Evolutionary conservation across 768 basidiomycete genomes (phyloP).

Genomic region (Boletus patriciae): DNA sequence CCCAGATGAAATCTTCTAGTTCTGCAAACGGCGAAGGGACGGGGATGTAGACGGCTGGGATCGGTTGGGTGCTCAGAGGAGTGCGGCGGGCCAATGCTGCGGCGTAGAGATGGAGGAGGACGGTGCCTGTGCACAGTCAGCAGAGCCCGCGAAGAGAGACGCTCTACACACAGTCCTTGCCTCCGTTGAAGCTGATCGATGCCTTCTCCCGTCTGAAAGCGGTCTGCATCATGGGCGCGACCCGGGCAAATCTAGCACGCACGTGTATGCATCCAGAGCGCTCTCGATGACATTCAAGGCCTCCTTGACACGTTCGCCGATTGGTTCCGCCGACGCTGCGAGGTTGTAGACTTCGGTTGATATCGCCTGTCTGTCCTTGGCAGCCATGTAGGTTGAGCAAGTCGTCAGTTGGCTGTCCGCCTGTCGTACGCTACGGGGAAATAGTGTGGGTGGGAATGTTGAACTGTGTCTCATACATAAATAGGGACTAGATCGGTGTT

Average conservation of each 20-base stretch:
- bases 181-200: conserved; percentile 96
- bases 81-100: conserved; percentile 59
- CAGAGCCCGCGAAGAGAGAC: not conserved
- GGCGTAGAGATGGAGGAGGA: conserved; percentile 87
- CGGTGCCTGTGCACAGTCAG: conserved; percentile 64
- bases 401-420: not conserved
- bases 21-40: conserved; percentile 83
- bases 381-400: conserved; percentile 3
- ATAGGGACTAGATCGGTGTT: not conserved
- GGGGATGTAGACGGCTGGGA: conserved; percentile 82
- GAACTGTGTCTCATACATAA: not conserved
- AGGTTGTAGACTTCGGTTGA: conserved; percentile 62
- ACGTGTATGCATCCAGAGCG: conserved; percentile 80
- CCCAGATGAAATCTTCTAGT: conserved; percentile 81
- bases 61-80: conserved; percentile 41
- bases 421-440: too few species aligned
- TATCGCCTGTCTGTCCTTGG: conserved; percentile 53
- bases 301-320: conserved; percentile 66
- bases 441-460: too few species aligned
- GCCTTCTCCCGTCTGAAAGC: conserved; percentile 59
- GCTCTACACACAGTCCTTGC: conserved; percentile 86
- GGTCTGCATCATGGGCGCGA: conserved; percentile 9
- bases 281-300: conserved; percentile 81
- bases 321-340: conserved; percentile 52
- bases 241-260: conserved; percentile 34